These are phyloP conservation scores for Claviceps sp. DNA, from an alignment of 2,329 filamentous ascomycete species.

Conservation along the genomic window DNA sequence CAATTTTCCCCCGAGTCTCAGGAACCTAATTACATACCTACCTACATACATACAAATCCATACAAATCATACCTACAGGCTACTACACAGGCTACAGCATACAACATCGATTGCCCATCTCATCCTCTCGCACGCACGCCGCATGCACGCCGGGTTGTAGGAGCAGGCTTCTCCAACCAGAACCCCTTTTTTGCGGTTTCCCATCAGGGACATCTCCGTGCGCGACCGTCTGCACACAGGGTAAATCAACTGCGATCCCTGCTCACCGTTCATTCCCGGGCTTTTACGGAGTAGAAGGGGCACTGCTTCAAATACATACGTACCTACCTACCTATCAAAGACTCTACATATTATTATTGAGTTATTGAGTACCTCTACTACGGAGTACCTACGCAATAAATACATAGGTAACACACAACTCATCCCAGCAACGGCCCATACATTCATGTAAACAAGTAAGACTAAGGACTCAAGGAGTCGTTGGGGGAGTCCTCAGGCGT, in stretches of 20 bases:
- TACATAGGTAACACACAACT: neutral
- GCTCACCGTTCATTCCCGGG: neutral
- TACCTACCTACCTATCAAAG: neutral
- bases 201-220: neutral
- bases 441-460: neutral
- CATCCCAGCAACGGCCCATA: neutral
- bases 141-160: neutral
- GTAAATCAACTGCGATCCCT: neutral
- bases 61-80: too few relatives aligned
- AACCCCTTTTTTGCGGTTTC: neutral
- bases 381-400: too few relatives aligned
- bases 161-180: neutral
- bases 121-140: neutral
- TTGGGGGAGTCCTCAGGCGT: neutral
- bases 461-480: neutral
- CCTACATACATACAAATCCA: neutral
- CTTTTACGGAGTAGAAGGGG: neutral
- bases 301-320: neutral
- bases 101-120: too few relatives aligned
- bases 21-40: neutral
- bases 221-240: neutral
- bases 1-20: slow-evolving; percentile 1
- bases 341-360: too few relatives aligned
- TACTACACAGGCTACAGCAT: too few relatives aligned
- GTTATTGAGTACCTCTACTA: too few relatives aligned